A percentile compares a stretch with the other conserved stretches of the same genome.
These are phyloP conservation scores for Magnusiomyces fungicola DNA, from an alignment of 1,139 yeast species.

Conservation along the genomic window DNA sequence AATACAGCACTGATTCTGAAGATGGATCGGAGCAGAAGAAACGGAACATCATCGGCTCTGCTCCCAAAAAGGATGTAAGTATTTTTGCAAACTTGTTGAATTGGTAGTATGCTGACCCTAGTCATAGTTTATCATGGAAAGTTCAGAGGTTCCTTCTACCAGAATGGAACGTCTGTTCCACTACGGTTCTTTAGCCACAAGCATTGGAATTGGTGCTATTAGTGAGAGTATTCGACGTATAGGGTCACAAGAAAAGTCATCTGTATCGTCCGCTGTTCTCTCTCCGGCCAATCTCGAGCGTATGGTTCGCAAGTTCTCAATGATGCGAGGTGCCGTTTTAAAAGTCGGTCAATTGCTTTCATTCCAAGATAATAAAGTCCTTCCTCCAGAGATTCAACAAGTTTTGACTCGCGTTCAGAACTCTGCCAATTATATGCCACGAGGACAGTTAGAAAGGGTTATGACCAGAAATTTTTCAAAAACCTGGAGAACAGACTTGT, in stretches of 20 bases:
- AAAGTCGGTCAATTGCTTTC: slow-evolving; percentile 94
- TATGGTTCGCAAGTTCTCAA: slow-evolving; percentile 76
- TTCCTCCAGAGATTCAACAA: slow-evolving; percentile 80
- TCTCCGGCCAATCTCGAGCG: slow-evolving; percentile 81
- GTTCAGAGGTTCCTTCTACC: slow-evolving; percentile 75
- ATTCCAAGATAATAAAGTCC: slow-evolving; percentile 74
- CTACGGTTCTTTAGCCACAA: slow-evolving; percentile 89
- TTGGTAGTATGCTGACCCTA: not conserved
- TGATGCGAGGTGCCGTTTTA: slow-evolving; percentile 98
- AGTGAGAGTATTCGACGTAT: slow-evolving; percentile 67
- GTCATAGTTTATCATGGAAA: slow-evolving; percentile 44
- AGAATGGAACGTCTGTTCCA: slow-evolving; percentile 83
- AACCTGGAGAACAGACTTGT: slow-evolving; percentile 65
- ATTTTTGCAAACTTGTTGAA: no score
- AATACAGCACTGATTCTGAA: slow-evolving; percentile 8
- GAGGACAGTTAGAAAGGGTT: slow-evolving; percentile 74
- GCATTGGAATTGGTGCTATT: slow-evolving; percentile 80
- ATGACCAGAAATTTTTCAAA: slow-evolving; percentile 67
- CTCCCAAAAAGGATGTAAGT: slow-evolving; percentile 9
- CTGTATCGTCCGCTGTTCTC: slow-evolving; percentile 57
- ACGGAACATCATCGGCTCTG: slow-evolving; percentile 7
- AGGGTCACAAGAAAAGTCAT: slow-evolving; percentile 36
- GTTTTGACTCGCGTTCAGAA: slow-evolving; percentile 82
- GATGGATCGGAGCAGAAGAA: not conserved
- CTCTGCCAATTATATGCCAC: slow-evolving; percentile 95